A percentile compares a stretch with the other conserved stretches of the same genome.
Evolutionary conservation across 306 rosid genomes (phyloP).

Genomic region (Abrus pulchellus): DNA sequence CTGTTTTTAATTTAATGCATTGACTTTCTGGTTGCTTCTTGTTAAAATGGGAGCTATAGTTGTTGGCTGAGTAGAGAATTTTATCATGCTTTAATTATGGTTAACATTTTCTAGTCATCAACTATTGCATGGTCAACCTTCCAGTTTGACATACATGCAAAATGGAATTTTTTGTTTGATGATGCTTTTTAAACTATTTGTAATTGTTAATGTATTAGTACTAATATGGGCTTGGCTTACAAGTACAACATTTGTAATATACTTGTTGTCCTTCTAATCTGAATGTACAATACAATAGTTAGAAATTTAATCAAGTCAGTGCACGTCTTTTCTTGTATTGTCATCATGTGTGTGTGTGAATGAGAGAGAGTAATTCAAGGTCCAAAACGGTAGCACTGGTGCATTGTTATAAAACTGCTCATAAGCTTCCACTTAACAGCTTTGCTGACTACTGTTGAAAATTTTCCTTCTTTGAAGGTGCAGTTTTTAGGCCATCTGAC

Average conservation of each 20-base stretch:
- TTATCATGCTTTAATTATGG: slow-evolving; percentile 1
- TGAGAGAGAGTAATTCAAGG: neutral
- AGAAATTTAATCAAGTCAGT: slow-evolving; percentile 14
- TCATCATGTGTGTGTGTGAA: neutral
- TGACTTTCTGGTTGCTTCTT: slow-evolving; percentile 30
- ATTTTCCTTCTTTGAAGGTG: neutral
- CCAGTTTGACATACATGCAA: slow-evolving; percentile 22
- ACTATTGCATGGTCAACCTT: neutral
- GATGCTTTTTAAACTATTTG: slow-evolving; percentile 25
- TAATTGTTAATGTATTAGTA: neutral
- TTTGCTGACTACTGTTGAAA: neutral
- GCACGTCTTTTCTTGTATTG: neutral
- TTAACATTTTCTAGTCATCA: slow-evolving; percentile 33
- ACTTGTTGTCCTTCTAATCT: slow-evolving; percentile 10
- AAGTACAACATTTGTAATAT: neutral
- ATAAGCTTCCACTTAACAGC: neutral
- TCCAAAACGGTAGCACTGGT: neutral
- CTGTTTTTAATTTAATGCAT: slow-evolving; percentile 11
- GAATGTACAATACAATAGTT: neutral
- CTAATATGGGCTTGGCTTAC: neutral
- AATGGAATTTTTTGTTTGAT: slow-evolving; percentile 1
- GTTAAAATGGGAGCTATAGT: slow-evolving; percentile 13
- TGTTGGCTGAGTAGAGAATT: slow-evolving; percentile 30
- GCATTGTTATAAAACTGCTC: slow-evolving; percentile 11
- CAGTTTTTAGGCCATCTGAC: slow-evolving; percentile 1